Evolutionary conservation across 352 stramenopile species (phyloP), one percentile per base, ranked within the genome.

Genomic region (Elongisporangium undulatum): DNA sequence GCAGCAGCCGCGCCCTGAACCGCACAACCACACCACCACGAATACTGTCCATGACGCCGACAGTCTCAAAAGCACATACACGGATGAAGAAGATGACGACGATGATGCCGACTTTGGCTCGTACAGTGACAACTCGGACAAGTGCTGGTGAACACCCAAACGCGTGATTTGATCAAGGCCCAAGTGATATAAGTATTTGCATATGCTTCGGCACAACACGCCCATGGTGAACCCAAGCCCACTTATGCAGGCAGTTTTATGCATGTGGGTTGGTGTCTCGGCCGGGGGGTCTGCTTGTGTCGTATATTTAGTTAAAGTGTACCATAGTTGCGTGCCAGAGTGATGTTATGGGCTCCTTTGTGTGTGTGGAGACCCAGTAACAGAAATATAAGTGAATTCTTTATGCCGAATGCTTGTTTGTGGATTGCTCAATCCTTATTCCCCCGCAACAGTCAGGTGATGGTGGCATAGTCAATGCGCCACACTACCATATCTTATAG

Each of bases 21-120:
- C 7, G 10, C 7, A 45, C 34, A 38, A 38, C 26, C 26, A 38
- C 26, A 45, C 7, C 34, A 45, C 10, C 34, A 45, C 34, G 5
- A 17, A 4, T 2, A 2, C 34, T 45, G 34, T 45, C 34, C 34
- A 45, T 45, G 34, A 45, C 34, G 34, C 16, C 34, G 34, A 45
- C 13, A 45, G 34, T 12, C 34, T 45, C 34, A 45, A 55, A 54
- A 67, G 66, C 51, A 71, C 68, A 49, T 72, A 57, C 29, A 67
- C 56, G 49, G 63, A 64, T 52, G 50, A 29, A 20, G 55, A 62
- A 20, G 58, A 62, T 49, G 59, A 63, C 45, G 61, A 68, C 34
- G 55, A 70, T 20, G 62, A 53, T 49, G 24, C 50, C 57, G 38
- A 63, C 19, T 57, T 48, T 13, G 49, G 55, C 34, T 45, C 34